Percentiles rank a stretch among this genome's conserved stretches.
phyloP scores from a whole-genome alignment of 192 early-diverging fungal genomes.

The Ambispora gerdemannii region DNA sequence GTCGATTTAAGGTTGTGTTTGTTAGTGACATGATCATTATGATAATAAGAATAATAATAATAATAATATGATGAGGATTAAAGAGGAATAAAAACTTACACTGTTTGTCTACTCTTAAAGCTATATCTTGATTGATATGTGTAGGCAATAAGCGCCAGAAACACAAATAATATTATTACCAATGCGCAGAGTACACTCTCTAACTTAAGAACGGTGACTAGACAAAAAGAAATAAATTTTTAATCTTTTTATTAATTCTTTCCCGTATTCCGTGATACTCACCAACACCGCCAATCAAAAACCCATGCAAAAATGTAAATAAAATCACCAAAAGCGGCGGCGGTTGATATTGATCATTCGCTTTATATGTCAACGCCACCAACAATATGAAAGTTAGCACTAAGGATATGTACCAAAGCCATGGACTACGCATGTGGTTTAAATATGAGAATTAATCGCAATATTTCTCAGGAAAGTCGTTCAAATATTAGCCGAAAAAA shows the following conservation, averaged over 20 bases:
- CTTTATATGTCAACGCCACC: slow-evolving; percentile 20
- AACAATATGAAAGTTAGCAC: background rate
- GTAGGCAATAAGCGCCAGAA: background rate
- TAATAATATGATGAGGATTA: background rate
- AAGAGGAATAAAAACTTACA: slow-evolving; percentile 16
- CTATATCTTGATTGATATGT: slow-evolving; percentile 12
- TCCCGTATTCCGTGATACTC: too few species aligned
- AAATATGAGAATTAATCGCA: background rate
- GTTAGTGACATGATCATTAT: background rate
- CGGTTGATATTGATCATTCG: slow-evolving; percentile 29
- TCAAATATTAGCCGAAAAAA: background rate
- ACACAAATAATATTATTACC: background rate
- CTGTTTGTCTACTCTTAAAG: slow-evolving; percentile 8
- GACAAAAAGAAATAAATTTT: background rate
- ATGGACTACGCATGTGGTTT: background rate
- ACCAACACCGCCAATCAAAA: slow-evolving; percentile 8
- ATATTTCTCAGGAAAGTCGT: background rate
- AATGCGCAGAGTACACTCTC: background rate
- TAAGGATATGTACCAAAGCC: background rate
- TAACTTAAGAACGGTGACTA: background rate
- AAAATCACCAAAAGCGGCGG: slow-evolving; percentile 13
- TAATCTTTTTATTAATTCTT: too few species aligned
- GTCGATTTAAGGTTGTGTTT: background rate
- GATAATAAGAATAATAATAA: background rate
- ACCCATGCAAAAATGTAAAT: slow-evolving; percentile 1